Conservation (phyloP, 139 green algal species). For the Chlamydomonas sphaeroides region DNA sequence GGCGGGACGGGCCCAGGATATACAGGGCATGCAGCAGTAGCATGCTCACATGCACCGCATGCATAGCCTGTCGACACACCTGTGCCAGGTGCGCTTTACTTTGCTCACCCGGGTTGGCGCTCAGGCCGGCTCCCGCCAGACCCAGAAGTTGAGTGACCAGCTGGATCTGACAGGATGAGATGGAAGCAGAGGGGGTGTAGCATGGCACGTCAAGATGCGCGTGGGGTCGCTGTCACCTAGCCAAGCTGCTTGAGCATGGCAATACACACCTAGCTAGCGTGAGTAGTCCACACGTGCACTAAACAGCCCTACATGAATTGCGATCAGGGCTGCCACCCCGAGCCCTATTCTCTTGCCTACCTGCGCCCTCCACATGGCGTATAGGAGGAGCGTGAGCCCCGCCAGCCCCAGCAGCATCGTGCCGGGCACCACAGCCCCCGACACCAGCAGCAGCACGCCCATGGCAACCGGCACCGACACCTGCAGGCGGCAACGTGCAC, state of each 20-base stretch:
- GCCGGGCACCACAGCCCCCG: background rate
- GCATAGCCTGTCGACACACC: no score
- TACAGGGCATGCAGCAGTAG: no score
- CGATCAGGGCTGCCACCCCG: background rate
- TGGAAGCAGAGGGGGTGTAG: background rate
- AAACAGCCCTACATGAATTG: background rate
- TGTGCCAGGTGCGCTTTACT: no score
- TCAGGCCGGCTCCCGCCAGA: slow-evolving; percentile 61
- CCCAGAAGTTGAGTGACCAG: slow-evolving; percentile 62
- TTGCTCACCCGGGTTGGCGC: slow-evolving; percentile 58
- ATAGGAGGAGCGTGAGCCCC: slow-evolving; percentile 43
- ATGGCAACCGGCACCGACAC: background rate
- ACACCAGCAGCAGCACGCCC: background rate
- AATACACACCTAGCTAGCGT: background rate
- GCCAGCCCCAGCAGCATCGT: slow-evolving; percentile 7
- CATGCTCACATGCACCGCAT: no score
- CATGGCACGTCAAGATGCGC: background rate
- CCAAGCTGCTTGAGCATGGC: no score
- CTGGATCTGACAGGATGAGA: slow-evolving; percentile 42
- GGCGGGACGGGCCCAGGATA: no score
- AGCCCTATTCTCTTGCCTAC: background rate
- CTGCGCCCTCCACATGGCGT: slow-evolving; percentile 55
- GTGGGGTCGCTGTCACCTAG: background rate
- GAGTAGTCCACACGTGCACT: no score
- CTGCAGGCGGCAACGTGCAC: background rate